Percentiles rank a stretch among this genome's conserved stretches.
Conservation (phyloP, 306 rosid species). For the Quercus mongolica region DNA sequence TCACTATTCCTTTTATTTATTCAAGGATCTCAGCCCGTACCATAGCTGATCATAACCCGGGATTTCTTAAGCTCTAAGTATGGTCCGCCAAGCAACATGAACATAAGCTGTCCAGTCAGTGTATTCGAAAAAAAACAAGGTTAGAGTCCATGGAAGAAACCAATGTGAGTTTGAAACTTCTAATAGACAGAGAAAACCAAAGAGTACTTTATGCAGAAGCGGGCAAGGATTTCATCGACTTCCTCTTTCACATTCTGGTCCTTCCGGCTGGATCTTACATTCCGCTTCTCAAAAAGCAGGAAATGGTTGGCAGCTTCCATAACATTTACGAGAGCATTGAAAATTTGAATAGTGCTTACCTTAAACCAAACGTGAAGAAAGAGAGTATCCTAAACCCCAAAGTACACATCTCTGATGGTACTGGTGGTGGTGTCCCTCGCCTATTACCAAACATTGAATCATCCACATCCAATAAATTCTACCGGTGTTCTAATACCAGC, state of each 20-base stretch:
- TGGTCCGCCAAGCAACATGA: too few species aligned
- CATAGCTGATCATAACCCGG: too few species aligned
- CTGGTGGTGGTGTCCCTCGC: neutral
- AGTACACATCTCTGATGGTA: neutral
- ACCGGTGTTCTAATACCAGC: rapidly evolving
- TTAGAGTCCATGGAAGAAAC: neutral
- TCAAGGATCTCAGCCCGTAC: too few species aligned
- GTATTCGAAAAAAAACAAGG: too few species aligned
- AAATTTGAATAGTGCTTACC: neutral
- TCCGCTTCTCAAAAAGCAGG: too few species aligned
- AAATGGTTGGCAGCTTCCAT: neutral
- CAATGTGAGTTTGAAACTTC: too few species aligned
- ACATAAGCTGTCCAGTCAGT: too few species aligned
- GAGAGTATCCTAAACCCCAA: neutral
- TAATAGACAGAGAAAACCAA: neutral
- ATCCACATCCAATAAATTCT: too few species aligned
- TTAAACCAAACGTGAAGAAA: neutral
- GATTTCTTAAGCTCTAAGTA: too few species aligned
- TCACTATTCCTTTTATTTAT: too few species aligned
- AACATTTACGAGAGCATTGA: conserved; percentile 13
- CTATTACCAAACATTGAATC: neutral
- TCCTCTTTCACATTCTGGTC: neutral
- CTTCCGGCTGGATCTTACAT: too few species aligned
- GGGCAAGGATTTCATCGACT: neutral
- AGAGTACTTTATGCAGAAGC: neutral